Base-by-base conservation (phyloP, 768 basidiomycete species). In the Kwoniella pini region DNA sequence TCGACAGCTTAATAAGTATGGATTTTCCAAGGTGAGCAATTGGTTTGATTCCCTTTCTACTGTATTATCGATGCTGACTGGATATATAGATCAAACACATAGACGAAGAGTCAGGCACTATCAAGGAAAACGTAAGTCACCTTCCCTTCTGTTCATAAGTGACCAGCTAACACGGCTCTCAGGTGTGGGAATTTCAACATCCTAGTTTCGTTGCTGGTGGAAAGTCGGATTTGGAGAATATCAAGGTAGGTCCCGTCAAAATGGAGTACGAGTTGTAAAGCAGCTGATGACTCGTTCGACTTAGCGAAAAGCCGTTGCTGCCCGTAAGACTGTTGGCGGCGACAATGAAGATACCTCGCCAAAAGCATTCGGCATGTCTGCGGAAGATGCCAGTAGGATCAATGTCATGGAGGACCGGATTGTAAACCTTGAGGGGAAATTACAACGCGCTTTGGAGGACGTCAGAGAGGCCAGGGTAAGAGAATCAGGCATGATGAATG, bases 1-100 rank as follows among this genome's bases (percentile, higher is more conserved):
- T 54, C 86, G 93, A 66, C 92, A 95, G 75, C 84, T 94, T 65
- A 94, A 95, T 82, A 94, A 94, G 90, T 95, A 93, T 72, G 91
- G 91, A 26, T 95, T 94, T 79, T 90, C 91, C 81, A 94, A 94
- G 62, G 71, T 72, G 36, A n/a, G 67, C 54, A 1, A 21, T 46
- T 17, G 26, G 12, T 38, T 30, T 31, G 1, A 28, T 26, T 9
- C 21, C 17, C 28, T 7, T 17, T 24, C 24, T 15, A 17, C 36
- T 7, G 45, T 12, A 15, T 26, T 15, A 17, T 26, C 12, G 15
- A 6, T 13, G 21, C 1, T 48, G n/a, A 48, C 26, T 48, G 24
- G 13, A 28, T 3, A 19, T 12, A 15, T 33, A 74, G 73, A 70
- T 76, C 55, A 76, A 76, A 42, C 71, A 76, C 50, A 60, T 66